These are phyloP conservation scores for Fagus sylvatica DNA, from an alignment of 306 rosid species.

Conservation along the genomic window DNA sequence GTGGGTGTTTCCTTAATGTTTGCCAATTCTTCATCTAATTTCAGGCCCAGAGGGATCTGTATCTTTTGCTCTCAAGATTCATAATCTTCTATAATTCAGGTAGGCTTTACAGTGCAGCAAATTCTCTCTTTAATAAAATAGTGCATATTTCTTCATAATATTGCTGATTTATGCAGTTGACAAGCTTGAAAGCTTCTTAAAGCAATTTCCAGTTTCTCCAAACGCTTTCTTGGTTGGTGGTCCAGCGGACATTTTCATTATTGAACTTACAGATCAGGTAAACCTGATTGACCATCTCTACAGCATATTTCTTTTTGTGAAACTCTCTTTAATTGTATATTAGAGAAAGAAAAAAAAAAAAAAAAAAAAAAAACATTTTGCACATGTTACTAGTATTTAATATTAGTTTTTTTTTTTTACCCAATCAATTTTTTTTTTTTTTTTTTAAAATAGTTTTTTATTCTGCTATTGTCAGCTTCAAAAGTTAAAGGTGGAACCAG, in stretches of 20 bases:
- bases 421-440: too few species aligned
- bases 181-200: constrained; percentile 75
- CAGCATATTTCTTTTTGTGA: background rate
- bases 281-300: background rate
- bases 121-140: constrained; percentile 20
- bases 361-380: background rate
- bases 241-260: constrained; percentile 83
- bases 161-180: constrained; percentile 55
- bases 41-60: constrained; percentile 94
- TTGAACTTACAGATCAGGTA: constrained; percentile 94
- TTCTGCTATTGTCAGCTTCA: constrained; percentile 65
- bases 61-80: constrained; percentile 88
- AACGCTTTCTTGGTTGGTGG: constrained; percentile 83
- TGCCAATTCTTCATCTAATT: constrained; percentile 14
- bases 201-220: constrained; percentile 72
- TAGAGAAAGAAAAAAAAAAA: background rate
- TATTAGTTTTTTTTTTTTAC: background rate
- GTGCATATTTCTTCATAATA: constrained; percentile 24
- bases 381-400: background rate
- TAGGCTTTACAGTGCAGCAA: constrained; percentile 36
- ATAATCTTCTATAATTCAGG: constrained; percentile 86
- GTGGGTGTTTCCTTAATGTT: background rate
- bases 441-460: background rate
- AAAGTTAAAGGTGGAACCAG: constrained; percentile 96
- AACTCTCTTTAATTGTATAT: background rate